phyloP scores from a whole-genome alignment of 345 rosid genomes.

The Hevea brasiliensis region DNA sequence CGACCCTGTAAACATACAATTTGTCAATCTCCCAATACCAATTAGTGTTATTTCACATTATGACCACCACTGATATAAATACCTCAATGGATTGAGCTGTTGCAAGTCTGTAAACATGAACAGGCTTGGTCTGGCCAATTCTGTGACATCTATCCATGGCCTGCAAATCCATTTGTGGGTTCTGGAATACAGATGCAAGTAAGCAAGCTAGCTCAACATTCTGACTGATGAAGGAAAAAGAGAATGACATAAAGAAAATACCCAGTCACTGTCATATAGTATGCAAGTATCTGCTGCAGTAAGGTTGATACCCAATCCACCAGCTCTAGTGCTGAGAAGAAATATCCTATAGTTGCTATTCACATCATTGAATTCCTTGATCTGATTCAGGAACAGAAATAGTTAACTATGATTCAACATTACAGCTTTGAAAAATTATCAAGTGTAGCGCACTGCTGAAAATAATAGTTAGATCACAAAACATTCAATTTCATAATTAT shows the following conservation, averaged over 20 bases:
- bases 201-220: constrained; percentile 13
- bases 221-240: neutral
- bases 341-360: constrained; percentile 65
- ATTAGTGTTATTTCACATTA: neutral
- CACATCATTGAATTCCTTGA: constrained; percentile 72
- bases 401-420: neutral
- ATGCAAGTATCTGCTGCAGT: constrained; percentile 96
- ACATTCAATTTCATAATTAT: neutral
- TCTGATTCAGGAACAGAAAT: constrained; percentile 43
- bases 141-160: constrained; percentile 99
- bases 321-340: constrained; percentile 95
- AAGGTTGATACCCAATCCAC: constrained; percentile 97
- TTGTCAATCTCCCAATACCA: constrained; percentile 19
- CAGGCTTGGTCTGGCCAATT: constrained; percentile 99
- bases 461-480: neutral
- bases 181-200: constrained; percentile 46
- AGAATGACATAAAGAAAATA: constrained; percentile 27
- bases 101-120: constrained; percentile 94
- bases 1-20: constrained; percentile 60
- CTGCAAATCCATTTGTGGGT: constrained; percentile 97
- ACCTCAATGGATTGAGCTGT: constrained; percentile 96
- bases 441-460: neutral
- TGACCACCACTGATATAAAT: neutral
- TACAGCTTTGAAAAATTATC: neutral
- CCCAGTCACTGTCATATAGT: constrained; percentile 98